These are phyloP conservation scores for Zoysia japonica DNA, from an alignment of 176 grass and related monocot genomes.

Conservation along the genomic window DNA sequence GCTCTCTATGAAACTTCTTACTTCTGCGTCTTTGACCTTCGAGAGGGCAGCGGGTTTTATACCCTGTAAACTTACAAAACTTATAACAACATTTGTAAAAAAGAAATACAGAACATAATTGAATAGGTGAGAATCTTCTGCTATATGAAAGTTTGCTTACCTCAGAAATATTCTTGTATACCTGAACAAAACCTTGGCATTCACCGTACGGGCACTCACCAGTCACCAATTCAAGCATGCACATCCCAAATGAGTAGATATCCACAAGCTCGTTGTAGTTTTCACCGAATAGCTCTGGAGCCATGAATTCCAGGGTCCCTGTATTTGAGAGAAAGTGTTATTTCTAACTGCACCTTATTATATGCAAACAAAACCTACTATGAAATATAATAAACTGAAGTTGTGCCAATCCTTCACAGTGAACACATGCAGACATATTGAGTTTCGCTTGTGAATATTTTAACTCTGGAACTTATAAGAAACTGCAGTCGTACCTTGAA, in stretches of 20 bases:
- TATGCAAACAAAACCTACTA: not conserved
- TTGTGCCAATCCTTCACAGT: not conserved
- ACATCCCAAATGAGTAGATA: slow-evolving; percentile 71
- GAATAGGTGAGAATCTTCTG: not conserved
- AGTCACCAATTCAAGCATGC: slow-evolving; percentile 71
- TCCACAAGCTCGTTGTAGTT: slow-evolving; percentile 62
- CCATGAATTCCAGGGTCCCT: slow-evolving; percentile 69
- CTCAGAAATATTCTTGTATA: slow-evolving; percentile 57
- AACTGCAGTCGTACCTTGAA: not conserved
- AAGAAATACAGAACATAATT: not conserved
- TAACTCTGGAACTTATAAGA: not conserved
- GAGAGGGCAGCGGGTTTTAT: slow-evolving; percentile 53
- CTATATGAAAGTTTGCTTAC: slow-evolving; percentile 31
- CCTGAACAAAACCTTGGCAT: slow-evolving; percentile 43
- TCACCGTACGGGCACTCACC: slow-evolving; percentile 63
- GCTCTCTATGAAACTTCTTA: slow-evolving; percentile 60
- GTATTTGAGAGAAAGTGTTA: not conserved
- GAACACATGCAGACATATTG: not conserved
- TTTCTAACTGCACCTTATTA: not conserved
- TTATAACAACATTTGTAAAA: not conserved
- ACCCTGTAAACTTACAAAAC: slow-evolving; percentile 32
- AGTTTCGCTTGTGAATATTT: not conserved
- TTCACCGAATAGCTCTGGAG: slow-evolving; percentile 53
- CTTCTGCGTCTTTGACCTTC: slow-evolving; percentile 53
- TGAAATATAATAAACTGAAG: not conserved